These are phyloP conservation scores for Hydnomerulius pinastri DNA, from an alignment of 768 basidiomycete genomes.

Conservation along the genomic window DNA sequence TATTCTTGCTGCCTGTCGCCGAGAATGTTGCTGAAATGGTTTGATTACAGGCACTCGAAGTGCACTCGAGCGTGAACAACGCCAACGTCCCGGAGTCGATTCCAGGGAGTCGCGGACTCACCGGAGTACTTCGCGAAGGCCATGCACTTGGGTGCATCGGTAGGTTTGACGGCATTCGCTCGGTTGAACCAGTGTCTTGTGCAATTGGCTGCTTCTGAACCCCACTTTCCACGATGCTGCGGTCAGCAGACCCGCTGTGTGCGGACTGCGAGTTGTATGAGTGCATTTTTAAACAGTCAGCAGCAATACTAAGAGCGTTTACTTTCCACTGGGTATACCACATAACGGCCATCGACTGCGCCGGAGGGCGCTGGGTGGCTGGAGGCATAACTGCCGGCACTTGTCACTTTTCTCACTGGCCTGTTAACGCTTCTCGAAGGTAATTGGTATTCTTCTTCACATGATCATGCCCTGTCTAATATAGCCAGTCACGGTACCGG, in stretches of 20 bases:
- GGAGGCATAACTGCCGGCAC: background rate
- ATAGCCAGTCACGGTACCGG: constrained; percentile 11
- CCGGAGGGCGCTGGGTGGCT: background rate
- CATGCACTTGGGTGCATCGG: background rate
- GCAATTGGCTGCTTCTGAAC: background rate
- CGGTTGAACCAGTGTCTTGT: constrained; percentile 1
- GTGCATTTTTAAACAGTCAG: too few species aligned
- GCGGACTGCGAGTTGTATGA: background rate
- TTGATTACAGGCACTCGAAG: constrained; percentile 12
- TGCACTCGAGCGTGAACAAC: background rate
- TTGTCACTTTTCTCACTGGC: constrained; percentile 8
- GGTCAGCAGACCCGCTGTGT: background rate
- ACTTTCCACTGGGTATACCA: too few species aligned
- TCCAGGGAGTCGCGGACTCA: background rate
- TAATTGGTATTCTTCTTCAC: too few species aligned
- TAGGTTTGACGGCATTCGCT: constrained; percentile 3
- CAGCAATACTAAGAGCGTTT: too few species aligned
- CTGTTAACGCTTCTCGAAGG: constrained; percentile 5
- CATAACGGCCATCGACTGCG: too few species aligned
- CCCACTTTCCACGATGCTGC: background rate
- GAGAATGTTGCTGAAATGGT: constrained; percentile 1
- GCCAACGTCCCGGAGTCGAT: background rate
- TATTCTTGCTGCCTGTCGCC: background rate
- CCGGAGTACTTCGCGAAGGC: constrained; percentile 1
- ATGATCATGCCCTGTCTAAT: too few species aligned